Evolutionary conservation across 2,329 filamentous ascomycete genomes (phyloP).

Genomic region (Trichoderma sp.): DNA sequence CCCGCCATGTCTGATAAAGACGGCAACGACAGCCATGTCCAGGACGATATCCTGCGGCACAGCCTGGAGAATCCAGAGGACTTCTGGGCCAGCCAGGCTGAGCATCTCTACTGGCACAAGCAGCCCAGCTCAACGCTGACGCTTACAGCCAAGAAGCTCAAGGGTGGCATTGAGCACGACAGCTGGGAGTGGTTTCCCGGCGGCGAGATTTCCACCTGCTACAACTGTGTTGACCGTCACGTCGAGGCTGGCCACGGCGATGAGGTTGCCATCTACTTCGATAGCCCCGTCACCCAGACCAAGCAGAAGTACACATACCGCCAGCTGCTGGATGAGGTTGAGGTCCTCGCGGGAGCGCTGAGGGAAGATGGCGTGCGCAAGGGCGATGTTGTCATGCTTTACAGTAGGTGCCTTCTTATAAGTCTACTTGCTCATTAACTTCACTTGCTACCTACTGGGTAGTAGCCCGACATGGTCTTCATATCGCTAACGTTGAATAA

Average conservation of each 20-base stretch:
- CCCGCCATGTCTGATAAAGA: constrained; percentile 23
- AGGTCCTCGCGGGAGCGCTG: constrained; percentile 76
- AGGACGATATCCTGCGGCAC: constrained; percentile 49
- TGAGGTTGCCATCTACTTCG: constrained; percentile 75
- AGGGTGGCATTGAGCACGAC: constrained; percentile 60
- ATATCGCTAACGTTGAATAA: background rate
- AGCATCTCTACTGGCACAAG: constrained; percentile 76
- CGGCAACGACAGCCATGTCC: constrained; percentile 31
- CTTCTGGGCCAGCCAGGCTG: constrained; percentile 75
- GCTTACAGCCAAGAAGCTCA: constrained; percentile 59
- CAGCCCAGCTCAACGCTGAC: constrained; percentile 62
- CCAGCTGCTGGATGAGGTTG: constrained; percentile 74
- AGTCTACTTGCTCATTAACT: background rate
- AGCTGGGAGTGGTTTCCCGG: constrained; percentile 90
- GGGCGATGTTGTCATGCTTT: constrained; percentile 85
- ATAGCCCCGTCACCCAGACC: constrained; percentile 74
- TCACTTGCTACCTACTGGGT: background rate
- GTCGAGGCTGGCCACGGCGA: constrained; percentile 75
- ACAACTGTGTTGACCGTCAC: constrained; percentile 88
- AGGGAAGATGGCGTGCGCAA: constrained; percentile 76
- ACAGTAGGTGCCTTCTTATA: constrained; percentile 55
- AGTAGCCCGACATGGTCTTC: background rate
- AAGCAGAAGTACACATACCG: constrained; percentile 73
- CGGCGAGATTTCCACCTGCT: constrained; percentile 85
- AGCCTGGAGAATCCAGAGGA: constrained; percentile 66